Evolutionary conservation across 768 basidiomycete species (phyloP).

Genomic region (Termitomyces sp.): DNA sequence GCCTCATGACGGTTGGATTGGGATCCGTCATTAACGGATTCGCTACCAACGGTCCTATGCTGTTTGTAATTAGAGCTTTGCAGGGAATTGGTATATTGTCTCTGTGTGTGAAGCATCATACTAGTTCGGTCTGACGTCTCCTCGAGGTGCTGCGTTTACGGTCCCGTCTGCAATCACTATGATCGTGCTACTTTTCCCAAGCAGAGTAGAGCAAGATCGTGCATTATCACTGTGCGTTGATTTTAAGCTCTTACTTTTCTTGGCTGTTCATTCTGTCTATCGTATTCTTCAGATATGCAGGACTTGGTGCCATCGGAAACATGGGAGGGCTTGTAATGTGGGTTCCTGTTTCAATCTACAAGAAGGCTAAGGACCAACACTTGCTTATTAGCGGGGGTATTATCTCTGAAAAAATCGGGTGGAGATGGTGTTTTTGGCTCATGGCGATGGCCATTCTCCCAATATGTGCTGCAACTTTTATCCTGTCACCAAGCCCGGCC

Average conservation of each 20-base stretch:
- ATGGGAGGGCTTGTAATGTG: slow-evolving; percentile 12
- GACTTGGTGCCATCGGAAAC: slow-evolving; percentile 38
- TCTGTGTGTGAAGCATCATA: neutral
- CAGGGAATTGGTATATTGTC: slow-evolving; percentile 33
- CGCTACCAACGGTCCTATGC: slow-evolving; percentile 31
- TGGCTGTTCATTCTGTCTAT: neutral
- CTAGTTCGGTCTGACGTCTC: neutral
- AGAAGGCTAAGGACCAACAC: neutral
- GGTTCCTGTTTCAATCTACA: neutral
- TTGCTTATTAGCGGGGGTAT: slow-evolving; percentile 32
- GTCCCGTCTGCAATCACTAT: slow-evolving; percentile 42
- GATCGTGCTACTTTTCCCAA: slow-evolving; percentile 42
- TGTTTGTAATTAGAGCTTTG: slow-evolving; percentile 44
- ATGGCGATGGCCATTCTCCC: slow-evolving; percentile 31
- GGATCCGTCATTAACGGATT: slow-evolving; percentile 39
- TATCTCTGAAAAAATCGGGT: slow-evolving; percentile 32
- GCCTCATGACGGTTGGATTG: slow-evolving; percentile 33
- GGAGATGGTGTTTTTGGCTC: slow-evolving; percentile 45
- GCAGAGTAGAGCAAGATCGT: slow-evolving; percentile 35
- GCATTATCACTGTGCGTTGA: slow-evolving; percentile 27
- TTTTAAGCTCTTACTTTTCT: no score
- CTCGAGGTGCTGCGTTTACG: slow-evolving; percentile 24
- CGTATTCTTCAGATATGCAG: slow-evolving; percentile 31
- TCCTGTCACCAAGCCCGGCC: slow-evolving; percentile 17
- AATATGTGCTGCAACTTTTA: slow-evolving; percentile 21